Conservation (phyloP, 2,329 filamentous ascomycete species). For the Zymoseptoria passerinii region DNA sequence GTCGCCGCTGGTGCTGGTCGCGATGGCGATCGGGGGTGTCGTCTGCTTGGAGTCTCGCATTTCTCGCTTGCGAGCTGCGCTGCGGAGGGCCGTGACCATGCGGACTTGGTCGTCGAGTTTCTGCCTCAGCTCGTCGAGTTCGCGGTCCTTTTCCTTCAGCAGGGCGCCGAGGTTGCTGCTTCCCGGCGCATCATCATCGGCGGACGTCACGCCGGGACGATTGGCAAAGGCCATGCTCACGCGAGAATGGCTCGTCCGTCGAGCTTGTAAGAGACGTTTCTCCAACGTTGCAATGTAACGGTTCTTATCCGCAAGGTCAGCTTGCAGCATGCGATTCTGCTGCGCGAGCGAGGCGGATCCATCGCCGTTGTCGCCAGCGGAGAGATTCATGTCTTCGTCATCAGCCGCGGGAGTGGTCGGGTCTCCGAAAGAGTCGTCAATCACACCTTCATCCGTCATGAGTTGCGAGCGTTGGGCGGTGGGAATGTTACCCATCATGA, state of each 20-base stretch:
- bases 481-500: conserved; percentile 25
- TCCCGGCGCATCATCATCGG: conserved; percentile 52
- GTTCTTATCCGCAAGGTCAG: conserved; percentile 94
- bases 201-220: conserved; percentile 26
- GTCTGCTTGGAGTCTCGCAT: conserved; percentile 34
- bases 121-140: conserved; percentile 84
- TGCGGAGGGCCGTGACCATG: conserved; percentile 81
- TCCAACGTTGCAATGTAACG: conserved; percentile 92
- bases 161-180: conserved; percentile 60
- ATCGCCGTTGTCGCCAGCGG: conserved; percentile 61
- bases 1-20: conserved; percentile 12
- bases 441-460: conserved; percentile 21
- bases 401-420: conserved; percentile 25
- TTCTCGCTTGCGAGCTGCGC: conserved; percentile 76
- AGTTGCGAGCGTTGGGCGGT: conserved; percentile 23
- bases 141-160: conserved; percentile 80
- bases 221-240: conserved; percentile 63
- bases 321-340: conserved; percentile 86
- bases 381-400: conserved; percentile 44
- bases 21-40: background rate
- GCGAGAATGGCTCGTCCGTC: conserved; percentile 80
- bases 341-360: conserved; percentile 71
- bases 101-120: conserved; percentile 89
- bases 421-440: conserved; percentile 3
- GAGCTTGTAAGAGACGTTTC: conserved; percentile 81